Evolutionary conservation across 495 filamentous ascomycete genomes (phyloP), one percentile per base, ranked within the genome.

Genomic region (Tuber brumale): DNA sequence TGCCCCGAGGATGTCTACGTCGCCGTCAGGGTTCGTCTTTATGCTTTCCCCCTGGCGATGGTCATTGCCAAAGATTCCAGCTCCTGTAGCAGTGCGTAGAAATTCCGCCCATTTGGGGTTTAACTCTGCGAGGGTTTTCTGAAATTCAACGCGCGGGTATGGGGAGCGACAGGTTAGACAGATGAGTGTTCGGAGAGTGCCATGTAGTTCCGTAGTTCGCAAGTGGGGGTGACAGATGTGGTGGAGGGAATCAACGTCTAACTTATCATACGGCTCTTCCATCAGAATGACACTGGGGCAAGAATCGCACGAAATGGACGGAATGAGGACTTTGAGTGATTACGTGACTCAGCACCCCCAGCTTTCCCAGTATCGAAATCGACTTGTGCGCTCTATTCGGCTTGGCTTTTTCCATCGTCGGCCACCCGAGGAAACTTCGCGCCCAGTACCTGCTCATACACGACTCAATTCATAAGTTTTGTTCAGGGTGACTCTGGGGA

Each of bases 191-290:
- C 93, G 87, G 66, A 99, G 87, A 82, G 94, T 96, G 75, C 95
- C 95, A 84, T 99, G 95, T 69, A 99, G 86, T 84, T 98, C 95
- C 23, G 94, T 84, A 9, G 93, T 95, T 9, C 88, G 86, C 19
- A 95, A 84, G 2, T 88, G 82, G 5, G 95, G 93, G 84, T 97
- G 95, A 10, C 92, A 90, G 43, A 85, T 83, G 1, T 89, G 86
- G 84, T 99, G 95, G 83, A 97, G 95, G 8, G 94, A 97, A 84
- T 99, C 95, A 39, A 97, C 95, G 83, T 98, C 88, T 88, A 39
- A 39, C 37, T 39, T 39, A n/a, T n/a, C n/a, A n/a, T n/a, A 61
- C 27, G 45, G 18, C 7, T 21, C 37, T 45, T 39, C 35, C 31
- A 42, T 41, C 41, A 45, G 48, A 71, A 75, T 21, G 69, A 31